Evolutionary conservation across 805 yeast genomes (phyloP).

Genomic region (Starmerella tilneyi): DNA sequence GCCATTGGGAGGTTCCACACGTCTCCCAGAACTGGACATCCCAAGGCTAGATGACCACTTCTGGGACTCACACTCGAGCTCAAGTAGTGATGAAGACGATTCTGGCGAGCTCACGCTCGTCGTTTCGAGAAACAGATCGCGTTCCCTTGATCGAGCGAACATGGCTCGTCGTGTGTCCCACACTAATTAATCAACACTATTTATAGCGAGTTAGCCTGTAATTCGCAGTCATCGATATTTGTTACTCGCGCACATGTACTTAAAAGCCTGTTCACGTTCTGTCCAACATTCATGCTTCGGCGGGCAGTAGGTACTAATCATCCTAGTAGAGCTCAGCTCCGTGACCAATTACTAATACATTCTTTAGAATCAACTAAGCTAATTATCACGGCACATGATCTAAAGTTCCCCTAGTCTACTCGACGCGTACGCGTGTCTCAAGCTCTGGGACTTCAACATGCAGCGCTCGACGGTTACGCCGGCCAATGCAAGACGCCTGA

Average conservation of each 20-base stretch:
- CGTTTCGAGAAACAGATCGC: constrained; percentile 21
- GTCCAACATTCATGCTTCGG: not conserved
- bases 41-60: constrained; percentile 12
- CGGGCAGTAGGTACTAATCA: too few relatives aligned
- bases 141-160: constrained; percentile 16
- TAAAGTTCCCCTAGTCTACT: not conserved
- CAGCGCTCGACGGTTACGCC: constrained; percentile 2
- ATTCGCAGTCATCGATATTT: not conserved
- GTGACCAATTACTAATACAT: not conserved
- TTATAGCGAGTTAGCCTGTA: not conserved
- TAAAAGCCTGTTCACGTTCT: not conserved
- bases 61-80: constrained; percentile 12
- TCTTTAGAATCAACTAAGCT: not conserved
- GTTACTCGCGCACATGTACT: not conserved
- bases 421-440: not conserved
- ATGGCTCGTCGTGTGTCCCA: not conserved
- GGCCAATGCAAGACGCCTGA: not conserved
- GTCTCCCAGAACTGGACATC: constrained; percentile 12
- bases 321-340: not conserved
- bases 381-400: not conserved
- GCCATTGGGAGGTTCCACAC: not conserved
- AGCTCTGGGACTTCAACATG: not conserved
- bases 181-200: not conserved
- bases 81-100: constrained; percentile 24
- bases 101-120: constrained; percentile 26